A percentile compares a stretch with the other conserved stretches of the same genome.
phyloP scores from a whole-genome alignment of 148 eudicot genomes.

The Spergularia bocconei region DNA sequence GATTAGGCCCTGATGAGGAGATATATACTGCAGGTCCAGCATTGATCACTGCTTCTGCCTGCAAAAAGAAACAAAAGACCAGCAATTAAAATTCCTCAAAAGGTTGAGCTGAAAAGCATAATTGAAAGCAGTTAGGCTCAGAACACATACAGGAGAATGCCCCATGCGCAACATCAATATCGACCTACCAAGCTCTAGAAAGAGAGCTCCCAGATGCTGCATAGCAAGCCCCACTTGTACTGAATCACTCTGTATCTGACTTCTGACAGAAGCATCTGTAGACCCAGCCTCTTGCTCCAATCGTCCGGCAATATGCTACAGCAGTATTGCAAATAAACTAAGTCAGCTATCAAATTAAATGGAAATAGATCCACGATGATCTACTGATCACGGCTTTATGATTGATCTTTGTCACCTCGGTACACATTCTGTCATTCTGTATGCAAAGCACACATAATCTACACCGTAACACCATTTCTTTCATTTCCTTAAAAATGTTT shows the following conservation, averaged over 20 bases:
- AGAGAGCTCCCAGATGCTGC: slow-evolving; percentile 93
- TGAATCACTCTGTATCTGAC: slow-evolving; percentile 70
- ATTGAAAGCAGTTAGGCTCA: neutral
- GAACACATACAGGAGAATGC: slow-evolving; percentile 67
- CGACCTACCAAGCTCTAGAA: slow-evolving; percentile 92
- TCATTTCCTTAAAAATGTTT: neutral
- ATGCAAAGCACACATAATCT: neutral
- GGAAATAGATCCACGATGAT: neutral
- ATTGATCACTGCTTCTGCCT: slow-evolving; percentile 81
- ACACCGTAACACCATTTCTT: neutral
- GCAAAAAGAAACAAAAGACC: slow-evolving; percentile 27
- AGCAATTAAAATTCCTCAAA: neutral
- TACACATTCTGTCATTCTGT: neutral
- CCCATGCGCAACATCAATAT: slow-evolving; percentile 83
- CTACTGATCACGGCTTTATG: slow-evolving; percentile 2
- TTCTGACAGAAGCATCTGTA: slow-evolving; percentile 57
- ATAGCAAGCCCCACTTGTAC: slow-evolving; percentile 66
- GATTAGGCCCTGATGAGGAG: slow-evolving; percentile 89
- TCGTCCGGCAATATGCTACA: slow-evolving; percentile 78
- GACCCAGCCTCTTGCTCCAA: slow-evolving; percentile 71
- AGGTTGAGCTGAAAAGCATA: neutral
- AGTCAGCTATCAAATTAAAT: slow-evolving; percentile 25
- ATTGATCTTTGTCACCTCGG: no score
- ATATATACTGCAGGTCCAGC: slow-evolving; percentile 95
- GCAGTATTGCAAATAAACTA: slow-evolving; percentile 35